These are phyloP conservation scores for Discostella stelligeroides DNA, from an alignment of 108 stramenopile species.

Conservation along the genomic window DNA sequence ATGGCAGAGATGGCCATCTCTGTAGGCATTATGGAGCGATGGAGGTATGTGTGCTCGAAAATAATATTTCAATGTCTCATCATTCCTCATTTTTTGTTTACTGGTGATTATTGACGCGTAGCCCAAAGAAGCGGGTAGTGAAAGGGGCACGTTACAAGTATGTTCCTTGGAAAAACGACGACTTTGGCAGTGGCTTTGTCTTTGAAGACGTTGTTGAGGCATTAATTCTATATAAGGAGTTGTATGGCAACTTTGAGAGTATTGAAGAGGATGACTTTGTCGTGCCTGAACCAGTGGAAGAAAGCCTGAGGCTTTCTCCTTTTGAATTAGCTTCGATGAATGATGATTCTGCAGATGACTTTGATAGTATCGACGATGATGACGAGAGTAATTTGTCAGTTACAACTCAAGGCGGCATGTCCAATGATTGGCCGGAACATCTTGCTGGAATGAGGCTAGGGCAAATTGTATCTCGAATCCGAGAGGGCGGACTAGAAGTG, in stretches of 20 bases:
- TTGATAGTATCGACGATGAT: slow-evolving; percentile 45
- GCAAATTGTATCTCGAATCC: slow-evolving; percentile 71
- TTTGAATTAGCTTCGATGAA: slow-evolving; percentile 53
- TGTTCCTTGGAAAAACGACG: slow-evolving; percentile 88
- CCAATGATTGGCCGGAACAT: slow-evolving; percentile 79
- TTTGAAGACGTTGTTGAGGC: slow-evolving; percentile 92
- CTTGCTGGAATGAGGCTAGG: slow-evolving; percentile 83
- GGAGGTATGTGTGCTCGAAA: slow-evolving; percentile 45
- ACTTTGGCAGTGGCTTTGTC: slow-evolving; percentile 86
- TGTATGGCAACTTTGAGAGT: slow-evolving; percentile 68
- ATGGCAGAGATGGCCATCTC: slow-evolving; percentile 66
- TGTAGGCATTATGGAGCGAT: slow-evolving; percentile 66
- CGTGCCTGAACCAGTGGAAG: slow-evolving; percentile 64
- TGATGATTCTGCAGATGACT: slow-evolving; percentile 52
- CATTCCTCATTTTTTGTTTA: not conserved
- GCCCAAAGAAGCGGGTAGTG: slow-evolving; percentile 57
- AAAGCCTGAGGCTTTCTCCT: slow-evolving; percentile 46
- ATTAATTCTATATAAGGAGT: slow-evolving; percentile 70
- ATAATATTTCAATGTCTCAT: not conserved
- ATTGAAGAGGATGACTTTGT: slow-evolving; percentile 69
- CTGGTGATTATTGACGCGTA: slow-evolving; percentile 10
- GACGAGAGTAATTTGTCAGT: slow-evolving; percentile 33
- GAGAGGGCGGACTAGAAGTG: slow-evolving; percentile 88
- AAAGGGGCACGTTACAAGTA: slow-evolving; percentile 69
- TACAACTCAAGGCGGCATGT: slow-evolving; percentile 17